Percentiles rank a stretch among this genome's conserved stretches.
phyloP scores from a whole-genome alignment of 2,329 filamentous ascomycete species.

The Fusarium clavum region DNA sequence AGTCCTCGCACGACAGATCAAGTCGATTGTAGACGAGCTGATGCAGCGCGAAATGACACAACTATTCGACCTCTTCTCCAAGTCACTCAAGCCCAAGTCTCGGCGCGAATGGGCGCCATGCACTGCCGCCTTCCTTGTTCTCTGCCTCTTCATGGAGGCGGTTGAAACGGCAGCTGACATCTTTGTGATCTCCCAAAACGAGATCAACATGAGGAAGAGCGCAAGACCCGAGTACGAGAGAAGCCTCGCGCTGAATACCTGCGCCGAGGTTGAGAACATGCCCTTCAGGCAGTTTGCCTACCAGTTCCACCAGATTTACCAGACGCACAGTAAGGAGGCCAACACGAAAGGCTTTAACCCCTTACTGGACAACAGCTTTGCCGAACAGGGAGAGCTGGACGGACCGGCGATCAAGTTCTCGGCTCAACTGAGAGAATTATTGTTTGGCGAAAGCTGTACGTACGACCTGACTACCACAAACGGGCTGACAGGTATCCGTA shows the following conservation, averaged over 20 bases:
- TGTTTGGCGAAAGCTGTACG: conserved; percentile 60
- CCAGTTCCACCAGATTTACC: conserved; percentile 70
- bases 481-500: conserved; percentile 1
- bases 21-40: conserved; percentile 67
- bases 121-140: conserved; percentile 65
- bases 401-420: conserved; percentile 60
- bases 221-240: conserved; percentile 54
- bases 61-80: conserved; percentile 65
- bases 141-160: conserved; percentile 70
- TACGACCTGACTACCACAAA: conserved; percentile 29
- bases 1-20: conserved; percentile 67
- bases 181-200: conserved; percentile 64
- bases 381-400: conserved; percentile 60
- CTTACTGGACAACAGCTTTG: conserved; percentile 58
- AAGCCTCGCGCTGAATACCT: conserved; percentile 59
- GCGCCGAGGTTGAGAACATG: conserved; percentile 66
- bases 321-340: conserved; percentile 65
- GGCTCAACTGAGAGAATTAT: conserved; percentile 56
- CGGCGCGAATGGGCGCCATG: conserved; percentile 67
- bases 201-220: conserved; percentile 58
- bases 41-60: conserved; percentile 63
- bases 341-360: conserved; percentile 66
- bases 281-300: conserved; percentile 71
- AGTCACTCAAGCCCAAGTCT: conserved; percentile 65
- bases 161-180: conserved; percentile 65